Evolutionary conservation across 345 rosid species (phyloP), one percentile per base, ranked within the genome.

Genomic region (Eucalyptus lansdowneana): DNA sequence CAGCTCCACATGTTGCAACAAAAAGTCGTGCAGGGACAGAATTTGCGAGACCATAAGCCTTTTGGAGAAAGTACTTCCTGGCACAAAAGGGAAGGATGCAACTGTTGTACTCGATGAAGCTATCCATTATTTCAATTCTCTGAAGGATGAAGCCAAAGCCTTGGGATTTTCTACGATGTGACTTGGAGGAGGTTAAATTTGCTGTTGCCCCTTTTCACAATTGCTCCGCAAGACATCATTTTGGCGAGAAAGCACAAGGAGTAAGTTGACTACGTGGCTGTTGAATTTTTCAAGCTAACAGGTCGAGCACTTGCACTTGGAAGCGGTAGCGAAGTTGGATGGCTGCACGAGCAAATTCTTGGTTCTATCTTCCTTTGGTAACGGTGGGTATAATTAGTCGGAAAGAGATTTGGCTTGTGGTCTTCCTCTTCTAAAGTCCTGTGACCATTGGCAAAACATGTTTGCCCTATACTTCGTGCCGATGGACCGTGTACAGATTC

Each of bases 101-200:
- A 24, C 89, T 58, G 87, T 47, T 31, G 89, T 94, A 86, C 91
- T 94, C 16, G 95, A 94, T 49, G 93, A 92, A 88, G 95, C 95
- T 56, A 92, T 92, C 31, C 53, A 76, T 40, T 94, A 92, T 89
- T 89, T 94, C 87, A 92, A 91, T 86, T 92, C 91, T 29, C 76
- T 94, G 90, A 94, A 90, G 89, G 88, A 87, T 45, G 89, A 92
- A 80, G 95, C 92, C 60, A 87, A 87, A 89, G 91, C 91, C n/a
- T 86, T 94, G 58, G 93, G 93, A 49, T 67, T 90, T 40, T 58
- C 87, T 25, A 42, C 88, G 62, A 83, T 88, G 14, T 88, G 60
- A 87, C 24, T 53, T 45, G 22, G 47, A 81, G 22, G 47, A 88
- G 11, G 24, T 65, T 45, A n/a, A 87, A 49, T n/a, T 11, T 17